A percentile compares a stretch with the other conserved stretches of the same genome.
These are phyloP conservation scores for Arthrobotrys sphaeroides DNA, from an alignment of 2,329 filamentous ascomycete genomes.

Conservation along the genomic window DNA sequence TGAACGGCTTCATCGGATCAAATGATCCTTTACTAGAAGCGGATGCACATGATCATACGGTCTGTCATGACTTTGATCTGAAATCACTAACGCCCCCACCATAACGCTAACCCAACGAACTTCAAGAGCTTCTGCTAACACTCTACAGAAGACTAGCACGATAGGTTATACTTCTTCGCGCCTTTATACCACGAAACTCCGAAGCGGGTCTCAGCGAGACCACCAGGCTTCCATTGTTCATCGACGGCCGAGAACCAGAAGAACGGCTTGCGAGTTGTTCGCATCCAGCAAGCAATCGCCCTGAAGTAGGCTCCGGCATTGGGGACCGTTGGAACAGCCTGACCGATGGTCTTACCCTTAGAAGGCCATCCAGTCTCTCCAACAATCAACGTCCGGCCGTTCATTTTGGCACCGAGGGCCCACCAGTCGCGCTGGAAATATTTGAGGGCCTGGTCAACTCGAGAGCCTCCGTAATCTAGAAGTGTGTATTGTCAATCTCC, in stretches of 20 bases:
- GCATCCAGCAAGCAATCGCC: slow-evolving; percentile 68
- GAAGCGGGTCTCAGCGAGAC: slow-evolving; percentile 32
- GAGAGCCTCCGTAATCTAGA: slow-evolving; percentile 50
- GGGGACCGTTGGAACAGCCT: slow-evolving; percentile 67
- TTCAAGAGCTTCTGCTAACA: not conserved
- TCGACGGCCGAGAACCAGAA: slow-evolving; percentile 57
- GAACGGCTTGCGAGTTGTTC: slow-evolving; percentile 52
- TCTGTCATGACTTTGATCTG: too few species aligned
- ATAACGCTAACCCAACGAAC: not conserved
- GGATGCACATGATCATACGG: too few species aligned
- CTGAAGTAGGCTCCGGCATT: slow-evolving; percentile 74
- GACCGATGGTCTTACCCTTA: slow-evolving; percentile 66
- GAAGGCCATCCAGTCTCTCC: slow-evolving; percentile 75
- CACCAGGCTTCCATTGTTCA: slow-evolving; percentile 46
- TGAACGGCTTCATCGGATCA: not conserved
- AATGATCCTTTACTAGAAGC: too few species aligned
- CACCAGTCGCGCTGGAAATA: slow-evolving; percentile 49
- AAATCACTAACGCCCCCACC: not conserved
- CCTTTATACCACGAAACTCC: slow-evolving; percentile 34
- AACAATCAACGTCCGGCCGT: slow-evolving; percentile 68
- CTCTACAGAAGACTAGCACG: slow-evolving; percentile 31
- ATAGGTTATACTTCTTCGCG: slow-evolving; percentile 22
- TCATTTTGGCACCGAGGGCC: slow-evolving; percentile 52
- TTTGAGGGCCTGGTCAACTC: slow-evolving; percentile 32
- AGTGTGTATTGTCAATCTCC: slow-evolving; percentile 23